Base-by-base conservation (phyloP, 148 eudicot genomes). In the Cornus florida region DNA sequence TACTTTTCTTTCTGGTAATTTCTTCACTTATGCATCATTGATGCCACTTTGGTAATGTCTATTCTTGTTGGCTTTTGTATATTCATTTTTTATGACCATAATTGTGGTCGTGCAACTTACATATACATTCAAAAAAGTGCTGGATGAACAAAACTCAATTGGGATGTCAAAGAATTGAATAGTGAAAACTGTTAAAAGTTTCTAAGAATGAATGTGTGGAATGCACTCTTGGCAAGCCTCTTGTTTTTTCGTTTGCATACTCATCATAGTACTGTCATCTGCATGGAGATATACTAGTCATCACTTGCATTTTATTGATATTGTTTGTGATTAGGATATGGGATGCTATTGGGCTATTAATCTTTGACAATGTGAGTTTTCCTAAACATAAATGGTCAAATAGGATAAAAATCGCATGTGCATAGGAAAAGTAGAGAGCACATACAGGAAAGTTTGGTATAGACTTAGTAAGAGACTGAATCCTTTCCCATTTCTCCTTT, bases 1-100 rank as follows among this genome's bases (percentile, higher is more conserved):
- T 70, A 73, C 82, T n/a, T 53, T 85, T 32, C 82, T 82, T 70
- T 73, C 85, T 60, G 85, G 87, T 85, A 82, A 78, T 56, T 80
- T 65, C 67, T 79, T 71, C 53, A 75, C 46, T 50, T 60, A 39
- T 74, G 43, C 13, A 13, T 53, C 60, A 20, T 31, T 38, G 60
- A 69, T 60, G 38, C 68, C 17, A 53, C 48, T 53, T 53, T 13
- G 59, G 59, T 53, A 16, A 53, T 53, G 19, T 53, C 59, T 53
- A 53, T 53, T 53, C 59, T 7, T 43, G 59, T 43, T 53, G 59
- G 19, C 2, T 53, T 53, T 53, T 12, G 19, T 53, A 16, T 53
- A 53, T 53, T 53, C 59, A 53, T 12, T 53, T 53, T 12, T 53
- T 53, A 8, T 48, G 53, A 8, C 7, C 13, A 38, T 73, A 66